Conservation (phyloP, 1,284 basidiomycete genomes). For the Boletus semigastroideus region DNA sequence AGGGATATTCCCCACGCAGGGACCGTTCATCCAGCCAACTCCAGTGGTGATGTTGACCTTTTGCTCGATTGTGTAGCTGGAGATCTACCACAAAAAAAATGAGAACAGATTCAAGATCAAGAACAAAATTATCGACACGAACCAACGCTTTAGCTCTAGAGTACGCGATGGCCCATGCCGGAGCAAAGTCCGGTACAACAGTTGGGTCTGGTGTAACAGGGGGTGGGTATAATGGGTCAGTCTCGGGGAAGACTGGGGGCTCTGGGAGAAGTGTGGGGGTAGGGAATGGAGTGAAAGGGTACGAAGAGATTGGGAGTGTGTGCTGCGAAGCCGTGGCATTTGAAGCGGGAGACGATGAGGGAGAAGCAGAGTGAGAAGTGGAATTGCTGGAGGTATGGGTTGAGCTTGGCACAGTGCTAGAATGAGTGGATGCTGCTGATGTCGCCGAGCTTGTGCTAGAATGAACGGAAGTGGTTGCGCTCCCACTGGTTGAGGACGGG, state of each 20-base stretch:
- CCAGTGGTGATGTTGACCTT: slow-evolving; percentile 45
- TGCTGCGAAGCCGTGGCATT: slow-evolving; percentile 15
- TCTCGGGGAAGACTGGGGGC: slow-evolving; percentile 30
- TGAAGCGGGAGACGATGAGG: slow-evolving; percentile 8
- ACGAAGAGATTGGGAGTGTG: slow-evolving; percentile 28
- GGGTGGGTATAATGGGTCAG: slow-evolving; percentile 31
- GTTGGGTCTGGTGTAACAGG: slow-evolving; percentile 27
- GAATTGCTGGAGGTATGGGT: background rate
- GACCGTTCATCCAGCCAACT: slow-evolving; percentile 39
- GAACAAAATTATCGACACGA: slow-evolving; percentile 4
- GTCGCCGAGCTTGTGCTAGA: slow-evolving; percentile 1
- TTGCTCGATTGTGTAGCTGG: slow-evolving; percentile 38
- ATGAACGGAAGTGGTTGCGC: background rate
- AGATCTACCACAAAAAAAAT: slow-evolving; percentile 25
- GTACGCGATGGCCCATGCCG: slow-evolving; percentile 42
- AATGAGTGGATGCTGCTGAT: slow-evolving; percentile 7
- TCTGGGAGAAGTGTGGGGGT: slow-evolving; percentile 30
- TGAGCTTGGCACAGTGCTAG: background rate
- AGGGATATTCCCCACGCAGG: slow-evolving; percentile 45
- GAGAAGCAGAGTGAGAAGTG: slow-evolving; percentile 2
- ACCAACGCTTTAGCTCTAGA: slow-evolving; percentile 38
- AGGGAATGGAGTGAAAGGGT: slow-evolving; percentile 29
- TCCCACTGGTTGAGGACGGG: slow-evolving; percentile 1
- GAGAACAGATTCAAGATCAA: too few relatives aligned
- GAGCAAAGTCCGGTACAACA: slow-evolving; percentile 44